Base-by-base conservation (phyloP, 192 early-diverging fungal species). In the Backusella sp. region DNA sequence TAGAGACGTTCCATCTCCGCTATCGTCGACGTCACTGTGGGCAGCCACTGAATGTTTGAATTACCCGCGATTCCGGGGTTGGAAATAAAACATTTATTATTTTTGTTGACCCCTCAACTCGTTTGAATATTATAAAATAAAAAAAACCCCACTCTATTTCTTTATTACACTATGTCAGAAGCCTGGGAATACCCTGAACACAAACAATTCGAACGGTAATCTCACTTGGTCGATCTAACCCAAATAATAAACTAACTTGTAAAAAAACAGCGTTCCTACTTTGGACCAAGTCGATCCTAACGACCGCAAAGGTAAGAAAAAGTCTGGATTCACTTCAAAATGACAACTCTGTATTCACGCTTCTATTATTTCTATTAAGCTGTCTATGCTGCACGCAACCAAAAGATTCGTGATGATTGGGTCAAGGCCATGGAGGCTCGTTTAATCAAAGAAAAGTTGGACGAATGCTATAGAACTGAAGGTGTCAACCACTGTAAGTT, bases 391-490 rank as follows among this genome's bases (percentile, higher is more conserved):
- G 88, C 91, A 79, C 90, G 92, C 32, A 93, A 94, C 78, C 92
- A 89, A 66, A 88, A 91, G 79, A 87, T 94, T 84, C 91, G 92
- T 52, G 95, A 96, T 80, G 88, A 96, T 77, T 94, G 96, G 92
- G 92, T 99, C n/a, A 92, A 93, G 72, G 90, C 88, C 36, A 92
- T 96, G 91, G 95, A 97, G 86, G 88, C 94, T 70, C 89, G 91
- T 71, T 89, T 96, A 70, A 82, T 96, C 21, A 87, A 92, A 73
- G 89, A 97, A 72, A 93, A 96, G 87, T 86, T 97, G 70, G 87
- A 89, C 75, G 94, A 95, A 91, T 99, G 97, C 88, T 94, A 96
- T 84, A 86, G 89, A 36, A 90, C 92, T 56, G 95, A 99, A 84
- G 93, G 96, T 70, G 96, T 96, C 73, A 99, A 99, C 86, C 93